phyloP scores from a whole-genome alignment of 495 filamentous ascomycete genomes.

The Elaphomyces granulatus region DNA sequence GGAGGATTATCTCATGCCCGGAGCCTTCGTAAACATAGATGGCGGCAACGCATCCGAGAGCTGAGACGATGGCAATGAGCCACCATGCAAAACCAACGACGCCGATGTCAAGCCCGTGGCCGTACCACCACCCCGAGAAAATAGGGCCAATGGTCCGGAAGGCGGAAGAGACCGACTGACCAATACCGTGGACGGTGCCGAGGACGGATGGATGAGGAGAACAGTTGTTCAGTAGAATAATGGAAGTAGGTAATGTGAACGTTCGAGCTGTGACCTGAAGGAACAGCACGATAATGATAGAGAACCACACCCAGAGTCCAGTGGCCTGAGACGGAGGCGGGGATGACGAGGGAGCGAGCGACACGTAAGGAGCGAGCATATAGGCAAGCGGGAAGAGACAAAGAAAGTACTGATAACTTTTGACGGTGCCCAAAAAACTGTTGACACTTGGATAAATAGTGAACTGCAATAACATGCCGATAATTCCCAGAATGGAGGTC shows the following conservation, averaged over 20 bases:
- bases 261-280: slow-evolving; percentile 68
- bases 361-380: slow-evolving; percentile 54
- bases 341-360: slow-evolving; percentile 47
- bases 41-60: slow-evolving; percentile 45
- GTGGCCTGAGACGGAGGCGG: slow-evolving; percentile 48
- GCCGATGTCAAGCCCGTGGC: slow-evolving; percentile 51
- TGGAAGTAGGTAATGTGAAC: slow-evolving; percentile 62
- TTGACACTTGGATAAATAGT: slow-evolving; percentile 60
- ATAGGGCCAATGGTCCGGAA: slow-evolving; percentile 65
- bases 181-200: slow-evolving; percentile 70
- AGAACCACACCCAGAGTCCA: slow-evolving; percentile 50
- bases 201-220: slow-evolving; percentile 68
- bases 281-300: slow-evolving; percentile 51
- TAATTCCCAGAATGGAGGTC: slow-evolving; percentile 60
- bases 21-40: slow-evolving; percentile 59
- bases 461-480: slow-evolving; percentile 64
- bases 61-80: slow-evolving; percentile 48
- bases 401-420: slow-evolving; percentile 53
- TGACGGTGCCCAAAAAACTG: slow-evolving; percentile 50
- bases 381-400: slow-evolving; percentile 63
- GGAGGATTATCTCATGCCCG: slow-evolving; percentile 54
- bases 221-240: slow-evolving; percentile 74
- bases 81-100: slow-evolving; percentile 70
- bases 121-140: slow-evolving; percentile 55
- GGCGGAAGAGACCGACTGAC: slow-evolving; percentile 54